phyloP scores from a whole-genome alignment of 2,329 filamentous ascomycete genomes.

The Grosmannia penicillata region DNA sequence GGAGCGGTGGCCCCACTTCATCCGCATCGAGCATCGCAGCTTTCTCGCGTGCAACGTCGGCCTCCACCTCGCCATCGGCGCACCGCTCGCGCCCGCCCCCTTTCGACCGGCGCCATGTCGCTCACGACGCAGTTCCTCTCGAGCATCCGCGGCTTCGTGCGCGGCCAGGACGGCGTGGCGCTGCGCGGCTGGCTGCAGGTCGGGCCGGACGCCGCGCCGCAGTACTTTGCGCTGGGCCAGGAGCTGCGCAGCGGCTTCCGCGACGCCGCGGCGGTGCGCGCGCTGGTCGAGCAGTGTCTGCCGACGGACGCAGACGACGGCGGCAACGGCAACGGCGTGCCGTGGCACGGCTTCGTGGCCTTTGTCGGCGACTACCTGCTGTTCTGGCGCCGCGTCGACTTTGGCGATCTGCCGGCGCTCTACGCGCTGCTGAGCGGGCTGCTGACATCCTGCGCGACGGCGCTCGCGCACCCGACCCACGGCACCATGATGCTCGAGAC shows the following conservation, averaged over 20 bases:
- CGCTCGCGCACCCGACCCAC: constrained; percentile 63
- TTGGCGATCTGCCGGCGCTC: constrained; percentile 57
- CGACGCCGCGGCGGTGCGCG: constrained; percentile 37
- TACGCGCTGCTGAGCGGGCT: constrained; percentile 61
- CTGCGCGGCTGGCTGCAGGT: constrained; percentile 60
- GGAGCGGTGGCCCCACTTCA: background rate
- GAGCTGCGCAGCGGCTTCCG: constrained; percentile 50
- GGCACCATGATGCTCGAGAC: constrained; percentile 73
- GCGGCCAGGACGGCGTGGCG: constrained; percentile 36
- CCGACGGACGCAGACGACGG: constrained; percentile 50
- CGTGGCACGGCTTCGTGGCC: constrained; percentile 62
- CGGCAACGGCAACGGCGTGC: constrained; percentile 46
- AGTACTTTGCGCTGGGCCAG: constrained; percentile 51
- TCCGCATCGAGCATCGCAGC: background rate
- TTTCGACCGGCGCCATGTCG: constrained; percentile 7
- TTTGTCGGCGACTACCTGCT: constrained; percentile 72
- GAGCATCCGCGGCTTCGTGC: constrained; percentile 10
- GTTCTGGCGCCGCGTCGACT: constrained; percentile 69
- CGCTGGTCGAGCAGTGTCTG: constrained; percentile 47
- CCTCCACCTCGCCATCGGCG: background rate
- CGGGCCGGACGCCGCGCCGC: constrained; percentile 52
- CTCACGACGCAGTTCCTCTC: constrained; percentile 11
- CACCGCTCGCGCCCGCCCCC: background rate
- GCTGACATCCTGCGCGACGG: constrained; percentile 54
- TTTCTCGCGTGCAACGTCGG: background rate